phyloP scores from a whole-genome alignment of 257 asterid species.

The Handroanthus guayacan region DNA sequence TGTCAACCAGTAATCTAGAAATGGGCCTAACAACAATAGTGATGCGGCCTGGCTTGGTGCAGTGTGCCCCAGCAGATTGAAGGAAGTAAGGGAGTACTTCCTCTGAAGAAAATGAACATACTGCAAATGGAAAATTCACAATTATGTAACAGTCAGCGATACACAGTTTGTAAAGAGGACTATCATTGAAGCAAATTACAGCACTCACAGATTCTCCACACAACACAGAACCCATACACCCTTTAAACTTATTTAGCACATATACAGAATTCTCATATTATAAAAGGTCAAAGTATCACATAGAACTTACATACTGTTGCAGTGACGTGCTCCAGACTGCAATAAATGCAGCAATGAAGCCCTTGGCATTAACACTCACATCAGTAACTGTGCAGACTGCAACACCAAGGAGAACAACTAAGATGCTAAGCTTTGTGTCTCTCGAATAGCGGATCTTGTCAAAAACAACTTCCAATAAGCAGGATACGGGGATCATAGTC shows the following conservation, averaged over 20 bases:
- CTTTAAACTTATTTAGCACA: not conserved
- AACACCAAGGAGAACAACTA: constrained; percentile 86
- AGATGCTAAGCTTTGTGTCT: constrained; percentile 91
- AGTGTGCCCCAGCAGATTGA: constrained; percentile 97
- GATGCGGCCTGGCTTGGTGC: constrained; percentile 98
- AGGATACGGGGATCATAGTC: constrained; percentile 96
- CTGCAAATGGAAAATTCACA: constrained; percentile 59
- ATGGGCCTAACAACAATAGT: constrained; percentile 83
- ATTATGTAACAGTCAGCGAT: constrained; percentile 12
- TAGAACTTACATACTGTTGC: constrained; percentile 91
- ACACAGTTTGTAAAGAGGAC: not conserved
- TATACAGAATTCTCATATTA: constrained; percentile 5
- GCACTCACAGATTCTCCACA: constrained; percentile 29
- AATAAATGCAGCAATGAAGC: constrained; percentile 86
- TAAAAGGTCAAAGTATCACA: constrained; percentile 24
- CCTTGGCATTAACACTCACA: constrained; percentile 89
- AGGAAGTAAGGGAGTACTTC: constrained; percentile 92
- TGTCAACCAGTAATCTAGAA: constrained; percentile 97
- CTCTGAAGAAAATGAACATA: constrained; percentile 96
- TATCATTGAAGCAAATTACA: constrained; percentile 17
- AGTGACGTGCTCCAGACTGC: constrained; percentile 96
- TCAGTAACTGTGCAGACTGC: constrained; percentile 95
- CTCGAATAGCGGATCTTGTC: constrained; percentile 90
- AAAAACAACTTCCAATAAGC: constrained; percentile 85
- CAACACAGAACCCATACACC: constrained; percentile 14